These are phyloP conservation scores for Millerozyma acaciae DNA, from an alignment of 805 yeast genomes.

Conservation along the genomic window DNA sequence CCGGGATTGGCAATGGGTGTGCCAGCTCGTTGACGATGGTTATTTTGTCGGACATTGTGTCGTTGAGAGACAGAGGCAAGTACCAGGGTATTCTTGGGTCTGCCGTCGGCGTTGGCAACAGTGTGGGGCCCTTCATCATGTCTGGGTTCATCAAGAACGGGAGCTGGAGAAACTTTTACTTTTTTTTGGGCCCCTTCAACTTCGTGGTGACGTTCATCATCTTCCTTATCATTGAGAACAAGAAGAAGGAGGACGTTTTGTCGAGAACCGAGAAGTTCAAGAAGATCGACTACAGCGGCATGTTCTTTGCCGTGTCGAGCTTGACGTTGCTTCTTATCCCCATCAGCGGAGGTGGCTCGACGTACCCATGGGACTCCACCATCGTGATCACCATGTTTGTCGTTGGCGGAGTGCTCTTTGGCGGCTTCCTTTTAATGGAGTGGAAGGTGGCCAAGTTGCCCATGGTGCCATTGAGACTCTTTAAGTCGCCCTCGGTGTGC, in stretches of 20 bases:
- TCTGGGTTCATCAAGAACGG: constrained; percentile 42
- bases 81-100: constrained; percentile 54
- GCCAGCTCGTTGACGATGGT: constrained; percentile 48
- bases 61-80: constrained; percentile 49
- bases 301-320: constrained; percentile 44
- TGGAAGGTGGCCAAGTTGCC: constrained; percentile 47
- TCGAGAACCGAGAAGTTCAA: constrained; percentile 32
- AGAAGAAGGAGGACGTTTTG: constrained; percentile 22
- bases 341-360: constrained; percentile 56
- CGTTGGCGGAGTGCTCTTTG: constrained; percentile 26
- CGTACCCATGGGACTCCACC: constrained; percentile 49
- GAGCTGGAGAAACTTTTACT: constrained; percentile 53
- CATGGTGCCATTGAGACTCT: constrained; percentile 49
- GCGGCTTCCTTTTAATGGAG: constrained; percentile 48
- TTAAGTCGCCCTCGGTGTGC: constrained; percentile 32
- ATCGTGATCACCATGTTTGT: constrained; percentile 32
- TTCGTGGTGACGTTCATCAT: constrained; percentile 24
- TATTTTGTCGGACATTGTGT: constrained; percentile 52
- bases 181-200: constrained; percentile 42
- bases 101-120: constrained; percentile 46
- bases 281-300: constrained; percentile 52
- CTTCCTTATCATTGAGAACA: constrained; percentile 24
- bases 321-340: constrained; percentile 50
- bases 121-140: constrained; percentile 53
- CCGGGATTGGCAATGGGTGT: constrained; percentile 61